Conservation (phyloP, 352 stramenopile genomes). For the Albugo laibachii region DNA sequence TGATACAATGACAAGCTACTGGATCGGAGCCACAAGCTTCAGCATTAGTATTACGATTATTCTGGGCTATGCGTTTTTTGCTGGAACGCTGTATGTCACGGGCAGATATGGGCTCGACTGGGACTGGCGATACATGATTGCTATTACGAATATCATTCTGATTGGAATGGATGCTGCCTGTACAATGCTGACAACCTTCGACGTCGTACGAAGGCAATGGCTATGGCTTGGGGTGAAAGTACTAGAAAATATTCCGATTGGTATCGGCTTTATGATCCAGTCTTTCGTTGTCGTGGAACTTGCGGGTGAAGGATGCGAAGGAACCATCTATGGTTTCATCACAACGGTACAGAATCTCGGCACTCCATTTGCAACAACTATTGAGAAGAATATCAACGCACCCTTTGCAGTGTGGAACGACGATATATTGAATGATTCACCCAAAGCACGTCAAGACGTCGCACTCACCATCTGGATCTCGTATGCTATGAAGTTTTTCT, state of each 20-base stretch:
- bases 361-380: slow-evolving; percentile 18
- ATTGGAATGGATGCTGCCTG: slow-evolving; percentile 17
- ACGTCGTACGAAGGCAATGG: slow-evolving; percentile 24
- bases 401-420: slow-evolving; percentile 21
- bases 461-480: slow-evolving; percentile 29
- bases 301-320: slow-evolving; percentile 29
- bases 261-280: slow-evolving; percentile 29
- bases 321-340: slow-evolving; percentile 36
- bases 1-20: slow-evolving; percentile 20
- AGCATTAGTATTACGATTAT: slow-evolving; percentile 18
- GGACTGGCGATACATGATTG: slow-evolving; percentile 24
- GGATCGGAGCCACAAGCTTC: slow-evolving; percentile 20
- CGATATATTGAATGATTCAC: slow-evolving; percentile 27
- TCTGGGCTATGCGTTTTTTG: slow-evolving; percentile 16
- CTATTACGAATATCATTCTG: slow-evolving; percentile 14
- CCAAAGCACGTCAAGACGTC: slow-evolving; percentile 21
- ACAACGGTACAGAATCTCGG: slow-evolving; percentile 38
- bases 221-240: slow-evolving; percentile 29
- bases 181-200: slow-evolving; percentile 26
- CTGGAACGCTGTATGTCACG: slow-evolving; percentile 18
- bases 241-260: slow-evolving; percentile 21
- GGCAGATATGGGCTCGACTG: slow-evolving; percentile 33
- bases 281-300: slow-evolving; percentile 44
- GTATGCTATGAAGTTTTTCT: slow-evolving; percentile 27
- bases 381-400: slow-evolving; percentile 20